Evolutionary conservation across 768 basidiomycete genomes (phyloP), one percentile per base, ranked within the genome.

Genomic region (Dioszegia crocea): DNA sequence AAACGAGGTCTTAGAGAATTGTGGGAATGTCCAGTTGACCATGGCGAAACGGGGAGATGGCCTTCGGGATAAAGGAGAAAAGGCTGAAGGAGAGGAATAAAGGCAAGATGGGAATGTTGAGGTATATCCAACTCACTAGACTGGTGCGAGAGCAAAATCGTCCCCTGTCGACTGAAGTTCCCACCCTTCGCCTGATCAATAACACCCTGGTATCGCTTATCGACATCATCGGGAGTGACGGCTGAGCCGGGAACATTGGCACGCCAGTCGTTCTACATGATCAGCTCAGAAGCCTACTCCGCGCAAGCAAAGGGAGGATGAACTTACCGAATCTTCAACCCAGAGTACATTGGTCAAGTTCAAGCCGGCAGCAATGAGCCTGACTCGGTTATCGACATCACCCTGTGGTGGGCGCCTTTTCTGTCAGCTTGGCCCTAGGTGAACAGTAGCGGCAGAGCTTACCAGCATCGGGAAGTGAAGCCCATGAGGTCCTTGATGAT

Each of bases 131-230:
- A 64, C 65, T 61, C 41, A 63, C 65, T 66, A 10, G 72, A 47
- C 62, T 78, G 76, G 66, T 78, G 77, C 3, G 67, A 70, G 9
- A 78, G 64, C 19, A 78, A 65, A 48, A 78, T 67, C 3, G 74
- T 71, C 1, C 76, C 77, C 2, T 58, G 21, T 1, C 62, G 52
- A 29, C 57, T 39, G 62, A 62, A 78, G 1, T 65, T 70, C 3
- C 76, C 76, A 45, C 74, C 73, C 12, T 52, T 57, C 14, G 57
- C 68, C 16, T 52, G 41, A 21, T 61, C 57, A 43, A 77, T 53
- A 23, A 77, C 63, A 10, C 38, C 26, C 24, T 75, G 64, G 59
- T 78, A 78, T 59, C 76, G 74, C 8, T 33, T 56, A 43, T 74
- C 66, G 26, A 77, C 64, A 24, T 71, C 64, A 11, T 58, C 66